Base-by-base conservation (phyloP, 495 filamentous ascomycete genomes). In the Rhizodiscina lignyota region DNA sequence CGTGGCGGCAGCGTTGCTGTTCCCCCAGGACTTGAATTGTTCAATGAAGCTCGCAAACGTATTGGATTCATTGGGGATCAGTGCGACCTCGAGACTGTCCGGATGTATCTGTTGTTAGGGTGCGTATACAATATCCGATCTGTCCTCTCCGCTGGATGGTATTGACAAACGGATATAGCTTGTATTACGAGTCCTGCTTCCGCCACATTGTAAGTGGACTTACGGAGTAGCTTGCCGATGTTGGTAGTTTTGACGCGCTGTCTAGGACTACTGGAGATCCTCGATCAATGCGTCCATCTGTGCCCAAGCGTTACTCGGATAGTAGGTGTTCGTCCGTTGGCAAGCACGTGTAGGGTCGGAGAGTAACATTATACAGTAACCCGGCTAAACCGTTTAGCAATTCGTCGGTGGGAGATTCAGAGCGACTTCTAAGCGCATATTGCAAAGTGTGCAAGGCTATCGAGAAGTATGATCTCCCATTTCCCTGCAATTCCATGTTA, bases 191-290 rank as follows among this genome's bases (percentile, higher is more conserved):
- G 23, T 53, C 56, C 6, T 67, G 63, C 35, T 66, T 55, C 37
- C 53, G 61, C 38, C 60, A 66, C 35, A 45, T 64, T 45, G 67
- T 70, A 50, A 35, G 51, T 52, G 30, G 15, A 21, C 24, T 16
- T 4, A 17, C 13, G 15, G 11, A 22, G 19, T 32, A 32, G 30
- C 8, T 18, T 32, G 12, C 8, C 4, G 5, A 10, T 11, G 4
- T 16, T 20, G 16, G 26, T n/a, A 12, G 29, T 4, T 5, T 28
- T 36, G 37, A 20, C 40, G 15, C 18, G 6, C 18, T 21, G 16
- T 19, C 36, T 39, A 72, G 66, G 69, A 71, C 26, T 69, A 72
- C 35, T 73, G 70, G 70, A 57, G 66, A 26, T 61, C 66, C 54
- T 57, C 57, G 11, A 62, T 63, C 1, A 55, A 54, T 8, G 67